A percentile compares a stretch with the other conserved stretches of the same genome.
Evolutionary conservation across 202 grass and related monocot genomes (phyloP).

Genomic region (Miscanthus sacchariflorus): DNA sequence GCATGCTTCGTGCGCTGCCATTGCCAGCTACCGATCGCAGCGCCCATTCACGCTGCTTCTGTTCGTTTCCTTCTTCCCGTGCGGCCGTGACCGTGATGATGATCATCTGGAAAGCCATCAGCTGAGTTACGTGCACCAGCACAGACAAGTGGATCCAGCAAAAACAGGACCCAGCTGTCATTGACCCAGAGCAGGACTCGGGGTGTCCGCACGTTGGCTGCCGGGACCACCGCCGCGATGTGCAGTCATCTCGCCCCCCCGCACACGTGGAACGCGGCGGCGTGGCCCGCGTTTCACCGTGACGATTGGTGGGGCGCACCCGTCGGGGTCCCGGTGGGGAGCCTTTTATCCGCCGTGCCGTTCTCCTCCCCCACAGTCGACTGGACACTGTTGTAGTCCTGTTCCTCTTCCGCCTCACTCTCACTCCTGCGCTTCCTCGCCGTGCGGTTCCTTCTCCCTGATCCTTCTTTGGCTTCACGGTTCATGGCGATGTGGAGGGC

Average conservation of each 20-base stretch:
- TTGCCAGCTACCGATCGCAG: neutral
- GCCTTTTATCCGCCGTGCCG: too few relatives aligned
- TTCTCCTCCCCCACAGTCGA: too few relatives aligned
- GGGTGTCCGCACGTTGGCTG: neutral
- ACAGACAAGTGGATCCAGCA: neutral
- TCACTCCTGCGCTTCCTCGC: neutral
- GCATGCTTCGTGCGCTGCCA: too few relatives aligned
- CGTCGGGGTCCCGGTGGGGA: too few relatives aligned
- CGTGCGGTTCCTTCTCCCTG: neutral
- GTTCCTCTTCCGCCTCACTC: neutral
- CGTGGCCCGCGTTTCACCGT: too few relatives aligned
- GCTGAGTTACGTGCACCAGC: neutral
- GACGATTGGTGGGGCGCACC: too few relatives aligned
- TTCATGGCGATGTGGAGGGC: constrained; percentile 64
- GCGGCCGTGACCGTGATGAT: too few relatives aligned
- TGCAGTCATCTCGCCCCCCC: neutral
- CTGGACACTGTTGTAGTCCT: neutral
- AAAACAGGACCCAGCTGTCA: neutral
- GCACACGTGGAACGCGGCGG: too few relatives aligned
- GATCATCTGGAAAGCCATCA: neutral
- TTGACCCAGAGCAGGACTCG: neutral
- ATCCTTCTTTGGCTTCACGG: neutral
- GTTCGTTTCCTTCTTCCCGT: neutral
- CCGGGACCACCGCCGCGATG: neutral
- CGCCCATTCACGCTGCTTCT: too few relatives aligned